Conservation (phyloP, 2,329 filamentous ascomycete genomes). For the Talaromyces albobiverticillius region DNA sequence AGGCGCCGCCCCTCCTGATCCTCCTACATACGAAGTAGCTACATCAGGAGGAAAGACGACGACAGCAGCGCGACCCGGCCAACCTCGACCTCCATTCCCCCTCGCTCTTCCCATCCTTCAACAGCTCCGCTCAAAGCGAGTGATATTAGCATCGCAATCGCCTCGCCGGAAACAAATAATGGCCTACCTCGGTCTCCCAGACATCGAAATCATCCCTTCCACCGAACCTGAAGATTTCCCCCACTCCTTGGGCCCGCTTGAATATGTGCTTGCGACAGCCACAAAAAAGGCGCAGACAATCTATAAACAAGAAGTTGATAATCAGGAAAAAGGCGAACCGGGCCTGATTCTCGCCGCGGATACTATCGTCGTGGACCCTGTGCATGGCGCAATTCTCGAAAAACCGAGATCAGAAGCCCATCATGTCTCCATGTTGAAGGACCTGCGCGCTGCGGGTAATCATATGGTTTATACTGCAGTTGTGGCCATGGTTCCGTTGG, state of each 20-base stretch:
- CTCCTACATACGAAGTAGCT: slow-evolving; percentile 14
- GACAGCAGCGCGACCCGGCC: slow-evolving; percentile 9
- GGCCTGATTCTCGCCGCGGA: slow-evolving; percentile 86
- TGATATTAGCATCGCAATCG: slow-evolving; percentile 87
- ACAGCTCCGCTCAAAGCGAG: slow-evolving; percentile 71
- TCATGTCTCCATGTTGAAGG: slow-evolving; percentile 79
- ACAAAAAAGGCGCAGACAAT: slow-evolving; percentile 78
- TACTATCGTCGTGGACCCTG: slow-evolving; percentile 75
- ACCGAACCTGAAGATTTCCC: slow-evolving; percentile 80
- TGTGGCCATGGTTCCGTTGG: slow-evolving; percentile 75
- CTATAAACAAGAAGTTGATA: slow-evolving; percentile 58
- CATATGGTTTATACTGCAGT: slow-evolving; percentile 88
- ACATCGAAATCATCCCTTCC: slow-evolving; percentile 82
- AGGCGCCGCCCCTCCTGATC: slow-evolving; percentile 4
- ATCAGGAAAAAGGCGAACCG: slow-evolving; percentile 63
- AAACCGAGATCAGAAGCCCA: slow-evolving; percentile 81
- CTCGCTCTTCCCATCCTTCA: slow-evolving; percentile 77
- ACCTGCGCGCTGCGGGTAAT: slow-evolving; percentile 69
- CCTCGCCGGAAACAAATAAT: slow-evolving; percentile 81
- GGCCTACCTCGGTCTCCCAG: slow-evolving; percentile 70
- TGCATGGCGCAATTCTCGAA: slow-evolving; percentile 72
- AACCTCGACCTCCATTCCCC: slow-evolving; percentile 48
- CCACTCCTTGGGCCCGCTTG: slow-evolving; percentile 75
- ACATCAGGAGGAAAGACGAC: background rate
- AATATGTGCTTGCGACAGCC: slow-evolving; percentile 88